phyloP scores from a whole-genome alignment of 192 early-diverging fungal genomes.

The Rhizophagus clarus region DNA sequence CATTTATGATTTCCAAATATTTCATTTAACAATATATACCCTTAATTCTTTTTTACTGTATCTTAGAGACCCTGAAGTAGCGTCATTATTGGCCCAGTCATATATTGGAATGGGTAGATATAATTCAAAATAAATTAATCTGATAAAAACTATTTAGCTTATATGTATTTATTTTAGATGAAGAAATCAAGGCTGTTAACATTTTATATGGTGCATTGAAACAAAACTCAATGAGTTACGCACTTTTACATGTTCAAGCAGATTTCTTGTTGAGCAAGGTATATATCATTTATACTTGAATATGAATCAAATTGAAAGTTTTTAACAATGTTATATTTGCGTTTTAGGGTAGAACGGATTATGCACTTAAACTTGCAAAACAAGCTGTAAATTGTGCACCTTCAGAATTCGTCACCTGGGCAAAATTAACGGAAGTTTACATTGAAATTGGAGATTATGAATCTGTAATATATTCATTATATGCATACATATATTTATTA shows the following conservation, averaged over 20 bases:
- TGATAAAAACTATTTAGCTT: not conserved
- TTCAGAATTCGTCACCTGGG: constrained; percentile 95
- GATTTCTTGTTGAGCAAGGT: constrained; percentile 88
- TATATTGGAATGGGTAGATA: constrained; percentile 63
- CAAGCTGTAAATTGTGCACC: constrained; percentile 93
- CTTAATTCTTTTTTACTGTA: constrained; percentile 52
- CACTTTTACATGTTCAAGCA: constrained; percentile 85
- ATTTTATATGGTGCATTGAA: constrained; percentile 85
- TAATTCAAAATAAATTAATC: not conserved
- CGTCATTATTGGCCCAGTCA: constrained; percentile 78
- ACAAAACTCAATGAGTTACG: constrained; percentile 76
- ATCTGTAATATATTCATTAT: constrained; percentile 54
- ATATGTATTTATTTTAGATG: constrained; percentile 53
- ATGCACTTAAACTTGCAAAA: constrained; percentile 86
- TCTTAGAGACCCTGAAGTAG: constrained; percentile 86
- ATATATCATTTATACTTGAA: not conserved
- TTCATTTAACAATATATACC: not conserved
- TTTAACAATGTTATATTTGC: not conserved
- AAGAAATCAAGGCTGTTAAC: constrained; percentile 92
- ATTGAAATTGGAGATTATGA: constrained; percentile 85
- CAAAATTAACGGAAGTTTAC: constrained; percentile 92
- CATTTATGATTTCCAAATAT: not conserved
- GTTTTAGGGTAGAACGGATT: constrained; percentile 61
- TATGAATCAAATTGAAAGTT: not conserved
- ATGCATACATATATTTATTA: not conserved